Conservation (phyloP, 805 yeast genomes). For the Candida succiphila region DNA sequence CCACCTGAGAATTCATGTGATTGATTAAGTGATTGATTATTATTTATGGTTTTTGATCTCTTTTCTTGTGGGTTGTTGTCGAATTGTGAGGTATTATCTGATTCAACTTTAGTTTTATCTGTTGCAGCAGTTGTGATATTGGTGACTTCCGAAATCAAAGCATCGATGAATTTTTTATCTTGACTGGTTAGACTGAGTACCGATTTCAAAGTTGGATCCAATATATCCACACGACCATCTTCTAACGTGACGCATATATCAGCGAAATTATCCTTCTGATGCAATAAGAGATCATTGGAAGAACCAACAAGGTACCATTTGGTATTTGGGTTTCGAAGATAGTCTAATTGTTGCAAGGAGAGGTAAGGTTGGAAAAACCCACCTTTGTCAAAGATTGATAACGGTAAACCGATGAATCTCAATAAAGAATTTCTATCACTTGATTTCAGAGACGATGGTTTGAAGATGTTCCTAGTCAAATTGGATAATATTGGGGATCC, state of each 20-base stretch:
- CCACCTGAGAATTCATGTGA: conserved; percentile 43
- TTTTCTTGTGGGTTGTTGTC: conserved; percentile 6
- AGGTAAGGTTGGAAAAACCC: conserved; percentile 88
- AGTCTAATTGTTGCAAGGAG: conserved; percentile 87
- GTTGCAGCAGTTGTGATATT: conserved; percentile 16
- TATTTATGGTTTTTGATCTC: conserved; percentile 15
- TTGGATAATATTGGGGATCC: conserved; percentile 65
- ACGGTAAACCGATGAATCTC: conserved; percentile 77
- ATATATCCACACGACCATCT: conserved; percentile 32
- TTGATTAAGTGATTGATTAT: conserved; percentile 30
- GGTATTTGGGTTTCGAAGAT: conserved; percentile 46
- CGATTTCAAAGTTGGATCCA: conserved; percentile 32
- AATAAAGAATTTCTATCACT: conserved; percentile 72
- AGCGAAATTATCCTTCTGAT: conserved; percentile 48
- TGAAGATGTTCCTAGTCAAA: conserved; percentile 37
- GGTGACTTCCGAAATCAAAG: conserved; percentile 39
- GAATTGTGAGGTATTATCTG: conserved; percentile 25
- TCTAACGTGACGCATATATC: conserved; percentile 73
- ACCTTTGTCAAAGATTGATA: conserved; percentile 76
- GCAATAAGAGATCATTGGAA: conserved; percentile 72
- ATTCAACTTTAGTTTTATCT: conserved; percentile 2
- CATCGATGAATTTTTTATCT: conserved; percentile 71
- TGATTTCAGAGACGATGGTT: conserved; percentile 62
- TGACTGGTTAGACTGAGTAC: conserved; percentile 38
- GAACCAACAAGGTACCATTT: conserved; percentile 72